Evolutionary conservation across 1,139 yeast species (phyloP), one percentile per base, ranked within the genome.

Genomic region (Kodamaea sp.): DNA sequence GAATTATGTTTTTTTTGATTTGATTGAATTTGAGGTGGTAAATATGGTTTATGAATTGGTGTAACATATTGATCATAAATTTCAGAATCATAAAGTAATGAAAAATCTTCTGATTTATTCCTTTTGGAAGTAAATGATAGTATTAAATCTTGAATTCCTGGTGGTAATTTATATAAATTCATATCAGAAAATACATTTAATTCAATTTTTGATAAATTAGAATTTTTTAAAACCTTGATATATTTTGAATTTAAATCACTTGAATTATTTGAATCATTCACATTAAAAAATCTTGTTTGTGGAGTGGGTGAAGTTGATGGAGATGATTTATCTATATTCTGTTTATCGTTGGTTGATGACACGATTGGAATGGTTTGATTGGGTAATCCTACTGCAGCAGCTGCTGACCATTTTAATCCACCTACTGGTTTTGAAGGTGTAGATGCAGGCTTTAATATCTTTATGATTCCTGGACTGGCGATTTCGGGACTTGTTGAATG

Each of bases 81-180:
- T 42, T 52, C 41, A 27, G 63, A 42, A 46, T 55, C 55, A 25
- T 54, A 46, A 31, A 68, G 54, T 29, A 67, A 47, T 49, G 57
- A 50, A 45, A 59, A 54, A 33, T 52, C 55, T 26, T 52, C 54
- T 6, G 57, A 35, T 24, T 40, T 53, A 41, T 57, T 65, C 44
- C 76, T 60, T 29, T 72, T 65, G 2, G 77, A 61, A 6, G 73
- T 70, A 50, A 71, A 75, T 0, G 84, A 75, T 22, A 75, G 55
- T 2, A 79, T 70, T 43, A 79, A 71, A 50, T 80, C 81, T 57
- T 84, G 90, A 30, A 84, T 74, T 24, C 94, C 94, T 6, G 87
- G 81, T 4, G 92, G 90, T 38, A 81, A 59, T 36, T 63, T 66
- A 31, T 79, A 57, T 43, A 81, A 66, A 41, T 69, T 59, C 36